Base-by-base conservation (phyloP, 129 eudicot genomes). In the Flaveria robusta region DNA sequence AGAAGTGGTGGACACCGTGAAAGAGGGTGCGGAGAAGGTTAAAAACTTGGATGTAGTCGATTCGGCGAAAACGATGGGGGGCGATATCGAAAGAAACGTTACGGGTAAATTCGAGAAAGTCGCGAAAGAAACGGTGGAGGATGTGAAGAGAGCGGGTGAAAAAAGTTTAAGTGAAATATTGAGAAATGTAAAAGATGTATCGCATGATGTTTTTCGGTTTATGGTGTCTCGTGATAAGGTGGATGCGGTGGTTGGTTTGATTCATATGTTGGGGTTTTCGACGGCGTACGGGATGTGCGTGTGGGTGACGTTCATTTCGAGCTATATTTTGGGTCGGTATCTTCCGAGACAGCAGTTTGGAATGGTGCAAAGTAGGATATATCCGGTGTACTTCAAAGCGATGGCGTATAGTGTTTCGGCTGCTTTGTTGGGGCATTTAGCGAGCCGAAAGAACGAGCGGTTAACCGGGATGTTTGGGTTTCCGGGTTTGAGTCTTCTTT, bases 251-350 rank as follows among this genome's bases (percentile, higher is more conserved):
- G 20, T 71, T 24, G 83, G 85, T 13, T 72, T 88, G 70, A 9
- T 87, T 49, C 93, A 91, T 20, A 77, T 91, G 84, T 24, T 91
- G 46, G 98, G 92, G 18, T 84, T 88, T 27, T 82, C 96, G 8
- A 68, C 74, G 8, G 93, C 91, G 9, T 91, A 85, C 8, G 98
- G 98, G 66, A 89, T 81, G 85, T 79, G 83, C 7, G 66, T 87
- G 50, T 94, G 97, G 96, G 87, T 94, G 26, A 91, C 96, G 4
- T 94, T 94, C 19, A 69, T 81, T 22, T 91, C 96, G 47, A 91
- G 96, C 23, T 80, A 94, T 70, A 82, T 94, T 26, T 81, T 94
- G 41, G 87, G 92, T 0, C 68, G 88, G 54, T 79, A 77, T 15
- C 62, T 94, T 72, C 86, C 91, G 0, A 86, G 86, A 64, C 85